Percentiles rank a stretch among this genome's conserved stretches.
These are phyloP conservation scores for Pterocarpus santalinus DNA, from an alignment of 306 rosid species.

Conservation along the genomic window DNA sequence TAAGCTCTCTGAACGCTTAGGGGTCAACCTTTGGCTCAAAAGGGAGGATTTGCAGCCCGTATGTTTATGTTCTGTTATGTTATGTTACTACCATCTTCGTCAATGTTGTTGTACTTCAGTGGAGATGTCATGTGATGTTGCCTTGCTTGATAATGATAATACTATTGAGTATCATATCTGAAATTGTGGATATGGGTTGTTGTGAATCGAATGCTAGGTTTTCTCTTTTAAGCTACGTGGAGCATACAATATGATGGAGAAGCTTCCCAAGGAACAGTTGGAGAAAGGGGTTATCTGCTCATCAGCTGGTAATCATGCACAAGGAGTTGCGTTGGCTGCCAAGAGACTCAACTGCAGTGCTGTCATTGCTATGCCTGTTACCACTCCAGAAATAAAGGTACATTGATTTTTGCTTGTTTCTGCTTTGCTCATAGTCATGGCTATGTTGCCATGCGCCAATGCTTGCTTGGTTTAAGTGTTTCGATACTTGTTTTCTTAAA, in stretches of 20 bases:
- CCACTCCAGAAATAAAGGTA: conserved; percentile 95
- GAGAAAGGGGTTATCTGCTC: conserved; percentile 94
- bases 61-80: conserved; percentile 2
- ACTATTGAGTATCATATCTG: not conserved
- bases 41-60: conserved; percentile 95
- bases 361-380: conserved; percentile 89
- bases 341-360: conserved; percentile 79
- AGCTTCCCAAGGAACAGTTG: conserved; percentile 70
- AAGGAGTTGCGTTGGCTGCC: conserved; percentile 95
- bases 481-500: too few species aligned
- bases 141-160: too few species aligned
- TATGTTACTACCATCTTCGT: too few species aligned
- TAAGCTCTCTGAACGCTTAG: conserved; percentile 74
- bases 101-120: too few species aligned
- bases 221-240: conserved; percentile 97
- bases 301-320: conserved; percentile 99
- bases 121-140: too few species aligned
- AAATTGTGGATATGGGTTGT: not conserved
- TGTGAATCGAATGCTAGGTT: conserved; percentile 58
- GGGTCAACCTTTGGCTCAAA: conserved; percentile 84
- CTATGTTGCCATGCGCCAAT: not conserved
- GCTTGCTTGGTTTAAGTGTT: not conserved
- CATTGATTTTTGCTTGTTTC: not conserved
- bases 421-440: not conserved
- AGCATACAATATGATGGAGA: conserved; percentile 98